Evolutionary conservation across 495 filamentous ascomycete species (phyloP).

Genomic region (Evansstolkia leycettana): DNA sequence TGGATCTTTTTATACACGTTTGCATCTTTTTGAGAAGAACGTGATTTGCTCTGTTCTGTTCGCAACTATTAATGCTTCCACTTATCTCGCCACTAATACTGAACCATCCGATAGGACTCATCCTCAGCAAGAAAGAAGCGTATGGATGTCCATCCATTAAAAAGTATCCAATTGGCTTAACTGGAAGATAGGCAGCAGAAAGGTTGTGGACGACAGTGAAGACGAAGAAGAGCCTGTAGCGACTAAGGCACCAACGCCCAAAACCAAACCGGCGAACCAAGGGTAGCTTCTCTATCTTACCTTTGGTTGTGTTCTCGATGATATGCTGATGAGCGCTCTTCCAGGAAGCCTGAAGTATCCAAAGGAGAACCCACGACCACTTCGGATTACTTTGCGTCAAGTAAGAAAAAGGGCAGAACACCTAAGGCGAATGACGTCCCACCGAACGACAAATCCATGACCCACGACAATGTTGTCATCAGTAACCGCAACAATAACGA

Average conservation of each 20-base stretch:
- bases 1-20: no score
- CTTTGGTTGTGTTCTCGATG: no score
- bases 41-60: no score
- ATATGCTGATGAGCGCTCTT: neutral
- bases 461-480: no score
- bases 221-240: conserved; percentile 44
- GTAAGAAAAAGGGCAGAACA: conserved; percentile 34
- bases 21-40: no score
- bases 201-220: conserved; percentile 66
- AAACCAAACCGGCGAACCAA: conserved; percentile 30
- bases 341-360: conserved; percentile 31
- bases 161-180: conserved; percentile 6
- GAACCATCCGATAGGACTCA: conserved; percentile 13
- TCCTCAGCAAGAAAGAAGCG: conserved; percentile 25
- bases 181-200: conserved; percentile 41
- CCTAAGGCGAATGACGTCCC: conserved; percentile 13
- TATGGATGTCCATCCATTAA: conserved; percentile 9
- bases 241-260: conserved; percentile 28
- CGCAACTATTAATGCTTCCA: no score
- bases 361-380: conserved; percentile 43
- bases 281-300: conserved; percentile 11
- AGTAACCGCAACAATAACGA: conserved; percentile 5
- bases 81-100: neutral
- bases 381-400: conserved; percentile 50
- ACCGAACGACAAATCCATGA: no score